Conservation (phyloP, 495 filamentous ascomycete genomes). For the Usnea hakonensis region DNA sequence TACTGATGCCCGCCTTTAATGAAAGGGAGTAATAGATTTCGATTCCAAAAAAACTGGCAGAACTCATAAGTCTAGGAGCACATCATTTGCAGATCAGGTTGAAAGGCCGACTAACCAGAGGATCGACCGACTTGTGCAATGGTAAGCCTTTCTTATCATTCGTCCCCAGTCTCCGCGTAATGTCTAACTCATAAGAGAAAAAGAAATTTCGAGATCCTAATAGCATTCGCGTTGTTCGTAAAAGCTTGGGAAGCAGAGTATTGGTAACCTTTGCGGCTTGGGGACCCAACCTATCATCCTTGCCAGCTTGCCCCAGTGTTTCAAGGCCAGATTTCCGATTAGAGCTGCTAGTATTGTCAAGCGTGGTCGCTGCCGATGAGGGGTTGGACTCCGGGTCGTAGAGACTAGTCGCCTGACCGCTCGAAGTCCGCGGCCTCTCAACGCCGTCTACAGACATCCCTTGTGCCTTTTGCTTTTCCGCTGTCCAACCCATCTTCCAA, state of each 20-base stretch:
- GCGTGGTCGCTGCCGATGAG: background rate
- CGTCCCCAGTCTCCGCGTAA: conserved; percentile 58
- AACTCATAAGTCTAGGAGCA: conserved; percentile 4
- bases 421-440: background rate
- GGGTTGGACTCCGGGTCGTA: background rate
- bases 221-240: conserved; percentile 72
- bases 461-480: conserved; percentile 47
- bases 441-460: conserved; percentile 44
- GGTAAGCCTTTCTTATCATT: conserved; percentile 44
- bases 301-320: background rate
- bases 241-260: conserved; percentile 69
- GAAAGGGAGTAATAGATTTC: conserved; percentile 63
- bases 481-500: conserved; percentile 68
- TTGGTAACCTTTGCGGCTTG: conserved; percentile 25
- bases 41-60: conserved; percentile 82
- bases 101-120: conserved; percentile 42
- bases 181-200: conserved; percentile 86
- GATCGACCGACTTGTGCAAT: conserved; percentile 66
- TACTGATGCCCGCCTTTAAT: conserved; percentile 56
- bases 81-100: background rate
- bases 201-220: conserved; percentile 80
- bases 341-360: background rate
- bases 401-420: background rate
- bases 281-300: background rate
- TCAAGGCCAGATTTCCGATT: background rate